Base-by-base conservation (phyloP, 192 early-diverging fungal species). In the Phlyctochytrium planicorne region DNA sequence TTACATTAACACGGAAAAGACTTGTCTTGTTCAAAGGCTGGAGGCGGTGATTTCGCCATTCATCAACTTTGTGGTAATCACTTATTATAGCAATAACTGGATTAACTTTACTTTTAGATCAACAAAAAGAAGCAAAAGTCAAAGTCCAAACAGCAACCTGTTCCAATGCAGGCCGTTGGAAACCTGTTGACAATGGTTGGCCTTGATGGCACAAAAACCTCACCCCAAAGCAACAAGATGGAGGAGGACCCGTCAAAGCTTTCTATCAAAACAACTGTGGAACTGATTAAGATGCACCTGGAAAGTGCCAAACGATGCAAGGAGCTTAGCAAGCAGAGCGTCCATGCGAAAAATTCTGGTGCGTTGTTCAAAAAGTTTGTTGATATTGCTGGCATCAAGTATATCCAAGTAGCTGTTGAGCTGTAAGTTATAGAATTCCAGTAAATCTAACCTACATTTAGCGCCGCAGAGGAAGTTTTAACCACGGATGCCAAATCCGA, bases 341-440 rank as follows among this genome's bases (percentile, higher is more conserved):
- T 17, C 70, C 90, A 90, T 40, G 72, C 93, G 3, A 83, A 84
- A 24, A 81, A 89, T 53, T 84, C 87, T 0, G 80, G 82, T 2
- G 71, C 71, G 3, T 75, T 97, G 24, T 96, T 92, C 69, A 83
- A 83, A 53, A 76, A 90, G 23, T 75, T 98, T 23, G 77, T 94
- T 12, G 84, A 94, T 23, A 85, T 84, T 33, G 75, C 94, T n/a
- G 94, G 93, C 59, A 81, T 84, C 52, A 82, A 88, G 63, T 98
- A 95, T 66, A 68, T 98, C 55, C 89, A 93, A 55, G 84, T 82
- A 3, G 91, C 92, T 12, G 70, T 97, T 40, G 94, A 98, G 31
- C 69, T 74, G 86, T 90, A 78, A 76, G 79, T 68, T 34, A 25
- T 57, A 76, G 64, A 69, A 73, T 69, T 34, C 61, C 47, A n/a